Evolutionary conservation across 169 alveolate species (phyloP).

Genomic region (Fabrea salina): DNA sequence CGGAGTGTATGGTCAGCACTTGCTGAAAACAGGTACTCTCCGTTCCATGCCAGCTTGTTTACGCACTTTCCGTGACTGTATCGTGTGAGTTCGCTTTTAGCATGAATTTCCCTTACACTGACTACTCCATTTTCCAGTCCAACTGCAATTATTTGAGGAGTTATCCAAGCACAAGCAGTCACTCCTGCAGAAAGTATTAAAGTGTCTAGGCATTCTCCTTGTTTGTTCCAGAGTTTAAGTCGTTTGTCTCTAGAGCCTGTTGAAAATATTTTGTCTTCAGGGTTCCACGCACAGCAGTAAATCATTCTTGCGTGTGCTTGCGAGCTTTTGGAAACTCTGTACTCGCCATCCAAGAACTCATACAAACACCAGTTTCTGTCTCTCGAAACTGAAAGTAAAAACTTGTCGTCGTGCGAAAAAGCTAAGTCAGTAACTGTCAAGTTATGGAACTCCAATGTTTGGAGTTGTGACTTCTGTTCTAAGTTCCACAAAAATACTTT

Average conservation of each 20-base stretch:
- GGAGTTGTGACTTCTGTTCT: slow-evolving; percentile 41
- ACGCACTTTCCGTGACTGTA: background rate
- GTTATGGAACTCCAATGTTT: slow-evolving; percentile 58
- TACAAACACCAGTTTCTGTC: slow-evolving; percentile 52
- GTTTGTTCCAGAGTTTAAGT: slow-evolving; percentile 26
- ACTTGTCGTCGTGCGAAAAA: slow-evolving; percentile 72
- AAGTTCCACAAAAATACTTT: slow-evolving; percentile 68
- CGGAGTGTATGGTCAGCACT: background rate
- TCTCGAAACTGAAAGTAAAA: slow-evolving; percentile 62
- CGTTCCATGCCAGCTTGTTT: background rate
- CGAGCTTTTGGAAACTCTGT: slow-evolving; percentile 37
- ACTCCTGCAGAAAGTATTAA: background rate
- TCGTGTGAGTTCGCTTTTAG: background rate
- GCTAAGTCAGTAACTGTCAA: slow-evolving; percentile 71
- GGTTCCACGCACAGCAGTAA: slow-evolving; percentile 70
- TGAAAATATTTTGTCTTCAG: slow-evolving; percentile 55
- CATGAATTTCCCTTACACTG: background rate
- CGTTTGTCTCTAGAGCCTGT: slow-evolving; percentile 75
- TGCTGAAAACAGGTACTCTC: background rate
- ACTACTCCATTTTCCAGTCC: slow-evolving; percentile 22
- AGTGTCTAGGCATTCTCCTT: slow-evolving; percentile 31
- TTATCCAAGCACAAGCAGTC: background rate
- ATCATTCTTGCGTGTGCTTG: slow-evolving; percentile 74
- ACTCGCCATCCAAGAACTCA: background rate
- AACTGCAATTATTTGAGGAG: background rate